Conservation (phyloP, 1,284 basidiomycete species). For the Fomes fomentarius region DNA sequence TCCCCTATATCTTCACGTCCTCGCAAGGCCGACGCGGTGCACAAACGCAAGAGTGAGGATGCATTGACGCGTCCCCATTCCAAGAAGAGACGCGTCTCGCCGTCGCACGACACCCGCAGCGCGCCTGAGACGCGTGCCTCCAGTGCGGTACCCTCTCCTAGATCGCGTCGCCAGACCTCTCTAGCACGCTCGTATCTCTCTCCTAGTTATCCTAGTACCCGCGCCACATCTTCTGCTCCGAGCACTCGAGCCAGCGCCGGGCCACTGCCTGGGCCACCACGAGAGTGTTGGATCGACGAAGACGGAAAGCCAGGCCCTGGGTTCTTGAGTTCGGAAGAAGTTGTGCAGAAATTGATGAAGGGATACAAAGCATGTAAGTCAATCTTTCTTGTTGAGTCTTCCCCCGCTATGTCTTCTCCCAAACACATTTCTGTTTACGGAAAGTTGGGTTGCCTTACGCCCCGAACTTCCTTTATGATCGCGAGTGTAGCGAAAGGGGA, state of each 20-base stretch:
- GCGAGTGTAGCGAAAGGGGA: no score
- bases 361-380: constrained; percentile 68
- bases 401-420: no score
- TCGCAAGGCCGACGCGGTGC: constrained; percentile 11
- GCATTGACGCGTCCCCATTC: not conserved
- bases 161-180: constrained; percentile 24
- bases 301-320: constrained; percentile 52
- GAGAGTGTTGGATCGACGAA: constrained; percentile 54
- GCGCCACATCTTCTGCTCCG: constrained; percentile 15
- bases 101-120: constrained; percentile 10
- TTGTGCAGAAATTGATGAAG: constrained; percentile 60
- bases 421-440: no score
- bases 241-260: constrained; percentile 30
- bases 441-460: no score
- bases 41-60: constrained; percentile 21
- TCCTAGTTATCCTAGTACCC: constrained; percentile 7
- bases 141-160: constrained; percentile 24
- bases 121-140: constrained; percentile 28
- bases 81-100: constrained; percentile 34
- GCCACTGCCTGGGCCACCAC: constrained; percentile 36
- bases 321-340: constrained; percentile 62
- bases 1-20: constrained; percentile 1
- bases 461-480: no score
- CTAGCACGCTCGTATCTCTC: constrained; percentile 20
- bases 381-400: no score